These are phyloP conservation scores for Pseudogymnoascus sp. DNA, from an alignment of 2,329 filamentous ascomycete species.

Conservation along the genomic window DNA sequence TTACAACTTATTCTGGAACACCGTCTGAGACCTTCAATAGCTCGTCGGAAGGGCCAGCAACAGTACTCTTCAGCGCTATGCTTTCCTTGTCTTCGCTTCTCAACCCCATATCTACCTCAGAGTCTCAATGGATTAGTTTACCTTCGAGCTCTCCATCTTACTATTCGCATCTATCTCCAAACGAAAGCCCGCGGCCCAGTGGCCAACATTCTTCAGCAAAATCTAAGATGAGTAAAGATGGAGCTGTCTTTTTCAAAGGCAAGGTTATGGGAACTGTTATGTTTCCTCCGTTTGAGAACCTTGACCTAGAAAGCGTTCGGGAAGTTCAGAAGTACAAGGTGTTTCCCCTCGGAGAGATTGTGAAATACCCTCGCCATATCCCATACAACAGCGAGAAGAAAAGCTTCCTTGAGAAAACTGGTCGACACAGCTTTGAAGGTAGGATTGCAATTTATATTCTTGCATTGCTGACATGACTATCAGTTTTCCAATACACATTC, in stretches of 20 bases:
- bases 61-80: conserved; percentile 40
- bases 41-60: not conserved
- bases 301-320: conserved; percentile 49
- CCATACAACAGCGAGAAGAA: conserved; percentile 96
- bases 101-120: conserved; percentile 45
- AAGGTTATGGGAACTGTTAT: conserved; percentile 61
- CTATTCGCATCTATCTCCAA: conserved; percentile 23
- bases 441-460: conserved; percentile 24
- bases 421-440: conserved; percentile 85
- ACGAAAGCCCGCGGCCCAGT: conserved; percentile 23
- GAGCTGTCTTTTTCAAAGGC: conserved; percentile 54
- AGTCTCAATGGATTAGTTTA: conserved; percentile 35
- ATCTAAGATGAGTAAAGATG: conserved; percentile 60
- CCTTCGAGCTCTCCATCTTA: conserved; percentile 35
- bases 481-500: conserved; percentile 83
- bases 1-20: conserved; percentile 5
- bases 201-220: conserved; percentile 32
- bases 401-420: conserved; percentile 77
- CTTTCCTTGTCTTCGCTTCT: conserved; percentile 59
- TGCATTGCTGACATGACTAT: conserved; percentile 20
- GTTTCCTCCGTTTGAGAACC: conserved; percentile 66
- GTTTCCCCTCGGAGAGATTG: conserved; percentile 57
- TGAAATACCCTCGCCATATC: conserved; percentile 64
- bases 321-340: conserved; percentile 61
- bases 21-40: conserved; percentile 5